These are phyloP conservation scores for Fusarium concolor DNA, from an alignment of 2,329 filamentous ascomycete species.

Conservation along the genomic window DNA sequence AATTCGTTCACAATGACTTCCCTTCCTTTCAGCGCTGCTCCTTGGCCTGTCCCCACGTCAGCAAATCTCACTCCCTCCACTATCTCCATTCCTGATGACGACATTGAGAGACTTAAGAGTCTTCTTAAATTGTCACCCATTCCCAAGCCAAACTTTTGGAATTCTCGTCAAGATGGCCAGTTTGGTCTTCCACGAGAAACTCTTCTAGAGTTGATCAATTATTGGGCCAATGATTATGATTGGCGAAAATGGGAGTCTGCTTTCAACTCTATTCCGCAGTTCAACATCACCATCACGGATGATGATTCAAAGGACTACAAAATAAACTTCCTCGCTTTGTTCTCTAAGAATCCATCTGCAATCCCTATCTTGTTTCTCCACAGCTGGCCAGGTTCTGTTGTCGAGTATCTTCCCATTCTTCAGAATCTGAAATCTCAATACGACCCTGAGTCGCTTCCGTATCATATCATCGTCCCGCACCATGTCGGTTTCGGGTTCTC, in stretches of 20 bases:
- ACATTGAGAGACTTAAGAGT: conserved; percentile 6
- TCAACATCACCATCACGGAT: conserved; percentile 16
- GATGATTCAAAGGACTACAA: conserved; percentile 14
- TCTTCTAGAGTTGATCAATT: background rate
- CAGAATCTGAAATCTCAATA: conserved; percentile 13
- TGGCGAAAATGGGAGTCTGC: conserved; percentile 32
- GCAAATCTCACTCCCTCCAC: conserved; percentile 23
- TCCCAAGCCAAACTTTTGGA: conserved; percentile 4
- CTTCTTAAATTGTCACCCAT: conserved; percentile 16
- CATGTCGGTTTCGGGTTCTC: conserved; percentile 19
- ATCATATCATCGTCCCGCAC: conserved; percentile 22
- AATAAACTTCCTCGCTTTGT: conserved; percentile 26
- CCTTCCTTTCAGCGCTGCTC: background rate
- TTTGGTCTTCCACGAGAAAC: background rate
- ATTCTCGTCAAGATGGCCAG: background rate
- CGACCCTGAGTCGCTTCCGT: background rate
- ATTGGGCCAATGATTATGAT: conserved; percentile 13
- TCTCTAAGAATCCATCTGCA: conserved; percentile 5
- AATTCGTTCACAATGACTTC: background rate
- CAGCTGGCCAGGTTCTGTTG: conserved; percentile 32
- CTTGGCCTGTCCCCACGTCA: conserved; percentile 5
- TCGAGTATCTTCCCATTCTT: conserved; percentile 28
- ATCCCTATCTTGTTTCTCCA: conserved; percentile 23
- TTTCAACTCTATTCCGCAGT: conserved; percentile 32
- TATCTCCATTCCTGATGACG: background rate